Conservation (phyloP, 1,284 basidiomycete genomes). For the Mycena citricolor region DNA sequence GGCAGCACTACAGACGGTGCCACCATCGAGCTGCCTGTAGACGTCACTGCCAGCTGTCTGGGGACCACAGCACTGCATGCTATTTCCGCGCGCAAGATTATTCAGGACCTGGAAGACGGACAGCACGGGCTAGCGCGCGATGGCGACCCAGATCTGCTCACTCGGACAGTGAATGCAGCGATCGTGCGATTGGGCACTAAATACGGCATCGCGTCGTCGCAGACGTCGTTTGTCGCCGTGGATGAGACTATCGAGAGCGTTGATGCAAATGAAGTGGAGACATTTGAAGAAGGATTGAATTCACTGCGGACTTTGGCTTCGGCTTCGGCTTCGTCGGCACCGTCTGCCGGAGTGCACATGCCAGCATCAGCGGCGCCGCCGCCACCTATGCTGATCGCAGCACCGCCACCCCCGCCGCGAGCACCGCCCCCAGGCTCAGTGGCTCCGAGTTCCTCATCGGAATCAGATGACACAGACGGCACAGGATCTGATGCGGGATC, state of each 20-base stretch:
- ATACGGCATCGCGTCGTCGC: slow-evolving; percentile 50
- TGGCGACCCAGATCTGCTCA: slow-evolving; percentile 17
- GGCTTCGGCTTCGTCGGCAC: neutral
- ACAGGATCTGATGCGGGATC: no score
- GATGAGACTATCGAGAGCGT: slow-evolving; percentile 21
- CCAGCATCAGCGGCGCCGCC: neutral
- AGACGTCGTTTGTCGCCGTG: slow-evolving; percentile 59
- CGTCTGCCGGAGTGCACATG: neutral
- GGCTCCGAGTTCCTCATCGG: no score
- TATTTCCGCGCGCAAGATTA: slow-evolving; percentile 50
- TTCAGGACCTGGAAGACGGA: slow-evolving; percentile 44
- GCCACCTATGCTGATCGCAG: neutral
- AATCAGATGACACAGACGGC: no score
- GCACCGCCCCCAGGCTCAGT: no score
- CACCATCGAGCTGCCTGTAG: slow-evolving; percentile 16
- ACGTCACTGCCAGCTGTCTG: slow-evolving; percentile 17
- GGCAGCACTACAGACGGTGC: slow-evolving; percentile 15
- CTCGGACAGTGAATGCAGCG: slow-evolving; percentile 33
- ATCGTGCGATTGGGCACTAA: slow-evolving; percentile 47
- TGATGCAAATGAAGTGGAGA: neutral
- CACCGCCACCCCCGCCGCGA: neutral
- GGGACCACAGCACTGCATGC: slow-evolving; percentile 42
- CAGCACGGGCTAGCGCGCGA: slow-evolving; percentile 23
- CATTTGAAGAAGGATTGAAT: slow-evolving; percentile 19
- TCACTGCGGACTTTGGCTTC: neutral